Evolutionary conservation across 129 eudicot genomes (phyloP).

Genomic region (Tanacetum coccineum): DNA sequence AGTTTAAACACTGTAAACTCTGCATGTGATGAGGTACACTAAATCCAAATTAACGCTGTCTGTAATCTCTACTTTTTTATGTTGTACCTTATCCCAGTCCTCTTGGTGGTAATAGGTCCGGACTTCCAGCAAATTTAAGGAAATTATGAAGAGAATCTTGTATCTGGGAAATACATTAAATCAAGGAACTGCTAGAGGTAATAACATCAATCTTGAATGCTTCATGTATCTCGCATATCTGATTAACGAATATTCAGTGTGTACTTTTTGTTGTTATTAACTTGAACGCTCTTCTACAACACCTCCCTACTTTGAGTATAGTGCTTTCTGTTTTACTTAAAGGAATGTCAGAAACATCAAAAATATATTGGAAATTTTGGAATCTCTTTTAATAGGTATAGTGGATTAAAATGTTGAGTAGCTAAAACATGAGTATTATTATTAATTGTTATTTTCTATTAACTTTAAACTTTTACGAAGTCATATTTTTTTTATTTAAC

Average conservation of each 20-base stretch:
- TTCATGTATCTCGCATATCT: neutral
- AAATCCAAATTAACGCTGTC: slow-evolving; percentile 14
- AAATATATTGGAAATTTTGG: neutral
- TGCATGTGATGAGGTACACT: slow-evolving; percentile 84
- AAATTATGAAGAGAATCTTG: slow-evolving; percentile 77
- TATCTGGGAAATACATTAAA: slow-evolving; percentile 82
- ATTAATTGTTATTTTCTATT: too few species aligned
- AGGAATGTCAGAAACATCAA: neutral
- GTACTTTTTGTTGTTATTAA: too few species aligned
- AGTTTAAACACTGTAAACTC: slow-evolving; percentile 78
- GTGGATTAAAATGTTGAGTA: neutral
- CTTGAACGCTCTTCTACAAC: neutral
- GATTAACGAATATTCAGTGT: neutral
- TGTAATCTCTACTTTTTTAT: slow-evolving; percentile 3
- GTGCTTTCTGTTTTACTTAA: neutral
- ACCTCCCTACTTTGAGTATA: neutral
- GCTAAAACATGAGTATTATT: too few species aligned
- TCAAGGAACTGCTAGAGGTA: slow-evolving; percentile 97
- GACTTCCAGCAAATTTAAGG: slow-evolving; percentile 75
- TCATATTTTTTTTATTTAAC: too few species aligned
- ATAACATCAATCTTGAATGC: slow-evolving; percentile 11
- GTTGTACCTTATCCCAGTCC: slow-evolving; percentile 11
- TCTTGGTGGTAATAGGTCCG: slow-evolving; percentile 54
- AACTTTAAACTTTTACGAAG: too few species aligned
- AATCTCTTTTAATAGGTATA: too few species aligned